Base-by-base conservation (phyloP, 1,284 basidiomycete genomes). In the Amylostereum areolatum region DNA sequence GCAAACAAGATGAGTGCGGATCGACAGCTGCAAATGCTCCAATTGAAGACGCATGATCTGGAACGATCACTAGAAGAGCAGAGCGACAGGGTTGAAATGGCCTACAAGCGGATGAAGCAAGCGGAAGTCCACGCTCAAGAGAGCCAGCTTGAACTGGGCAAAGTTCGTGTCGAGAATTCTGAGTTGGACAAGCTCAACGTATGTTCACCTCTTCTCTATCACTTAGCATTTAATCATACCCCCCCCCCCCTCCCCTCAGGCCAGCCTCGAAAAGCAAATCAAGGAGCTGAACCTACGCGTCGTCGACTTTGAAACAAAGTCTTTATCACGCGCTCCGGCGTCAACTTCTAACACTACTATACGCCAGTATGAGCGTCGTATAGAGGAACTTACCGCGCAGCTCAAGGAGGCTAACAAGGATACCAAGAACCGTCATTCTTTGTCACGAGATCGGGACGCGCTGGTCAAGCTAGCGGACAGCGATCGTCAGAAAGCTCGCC, bases 241-340 rank as follows among this genome's bases (percentile, higher is more conserved):
- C 36, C 37, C 32, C 37, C 32, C 42, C 36, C 54, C 48, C 39
- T 28, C 12, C 18, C 18, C 42, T 28, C 55, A 92, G 89, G 88
- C 86, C 8, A 81, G 74, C 52, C 72, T 92, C 24, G 89, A 91
- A 69, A 90, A 89, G 60, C 85, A 90, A 63, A 74, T 87, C 59
- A 91, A 91, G 61, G 87, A 91, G 45, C 68, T 91, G 32, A 89
- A 90, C 51, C 75, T 89, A 34, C 83, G 82, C 31, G 80, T 92
- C 51, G 83, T 89, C 6, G 89, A 92, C 59, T 71, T 92, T 9
- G 90, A 92, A 63, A 89, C 88, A 0, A 85, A 76, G 58, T 83
- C 88, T 1, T 83, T 88, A 56, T 66, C 81, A 6, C 80, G 64
- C 52, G 78, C 79, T 12, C 81, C 86, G n/a, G 75, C 83, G 27